Base-by-base conservation (phyloP, 192 early-diverging fungal species). In the Backusella westeae region DNA sequence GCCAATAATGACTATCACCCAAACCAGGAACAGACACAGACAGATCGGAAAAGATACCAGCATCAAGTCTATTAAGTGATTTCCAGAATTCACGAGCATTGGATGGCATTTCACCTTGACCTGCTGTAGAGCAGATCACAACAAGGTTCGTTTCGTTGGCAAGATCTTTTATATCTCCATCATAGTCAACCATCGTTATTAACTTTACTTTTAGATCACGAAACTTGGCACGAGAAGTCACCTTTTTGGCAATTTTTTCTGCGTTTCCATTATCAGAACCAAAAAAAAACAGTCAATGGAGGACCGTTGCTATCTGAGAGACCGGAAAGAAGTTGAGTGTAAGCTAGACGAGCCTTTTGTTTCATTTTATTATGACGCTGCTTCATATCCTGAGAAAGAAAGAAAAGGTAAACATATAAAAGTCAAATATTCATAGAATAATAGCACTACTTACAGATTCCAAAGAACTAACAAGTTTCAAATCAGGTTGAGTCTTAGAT, bases 221-320 rank as follows among this genome's bases (percentile, higher is more conserved):
- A 29, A 92, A 88, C 81, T 91, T 93, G 38, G 91, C 96, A 67
- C 92, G 89, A 39, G 89, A 84, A 32, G 89, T 91, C 34, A 98
- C 75, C 59, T 93, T 92, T 83, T 94, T 94, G 36, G 94, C 93
- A 0, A 93, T 81, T 23, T 83, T 86, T 84, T 96, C 94, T 42
- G 88, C 95, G 82, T 95, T 95, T 63, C 94, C 93, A 73, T 90
- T 90, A 81, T 98, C 97, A 21, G 94, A 96, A 39, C 94, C 95
- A 81, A 90, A 98, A 32, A 32, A 97, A 85, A 38, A 98, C 88
- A 71, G 95, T 83, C 56, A 98, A 76, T 73, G 94, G 93, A 73
- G 90, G 91, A 1, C 89, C 88, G 75, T 91, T 88, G 39, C 74
- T 74, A 38, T 68, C 76, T 15, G 52, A 41, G 74, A 97, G 85